phyloP scores from a whole-genome alignment of 2,329 filamentous ascomycete species.

The Elsinoe fawcettii region DNA sequence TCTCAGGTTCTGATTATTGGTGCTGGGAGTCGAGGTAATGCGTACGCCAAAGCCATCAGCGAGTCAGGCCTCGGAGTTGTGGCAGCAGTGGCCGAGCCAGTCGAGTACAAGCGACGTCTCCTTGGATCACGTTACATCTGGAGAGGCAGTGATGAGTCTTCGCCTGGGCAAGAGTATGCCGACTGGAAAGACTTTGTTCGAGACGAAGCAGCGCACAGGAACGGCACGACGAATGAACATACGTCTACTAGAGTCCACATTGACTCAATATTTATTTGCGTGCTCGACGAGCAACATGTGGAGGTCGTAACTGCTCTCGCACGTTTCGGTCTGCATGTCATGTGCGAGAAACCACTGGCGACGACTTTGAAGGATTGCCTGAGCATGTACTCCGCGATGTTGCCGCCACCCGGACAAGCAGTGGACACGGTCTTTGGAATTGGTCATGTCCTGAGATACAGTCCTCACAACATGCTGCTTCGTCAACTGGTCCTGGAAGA shows the following conservation, averaged over 20 bases:
- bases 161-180: constrained; percentile 59
- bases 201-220: constrained; percentile 60
- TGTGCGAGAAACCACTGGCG: constrained; percentile 92
- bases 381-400: constrained; percentile 57
- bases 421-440: constrained; percentile 64
- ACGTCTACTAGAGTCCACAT: constrained; percentile 32
- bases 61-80: constrained; percentile 60
- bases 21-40: constrained; percentile 68
- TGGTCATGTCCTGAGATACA: constrained; percentile 89
- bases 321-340: constrained; percentile 64
- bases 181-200: constrained; percentile 69
- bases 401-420: constrained; percentile 25
- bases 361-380: constrained; percentile 72
- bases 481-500: constrained; percentile 70
- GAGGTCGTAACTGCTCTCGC: constrained; percentile 70
- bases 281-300: constrained; percentile 81
- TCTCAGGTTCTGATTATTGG: constrained; percentile 69
- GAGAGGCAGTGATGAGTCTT: constrained; percentile 41
- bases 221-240: constrained; percentile 39
- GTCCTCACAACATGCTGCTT: constrained; percentile 81
- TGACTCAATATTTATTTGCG: constrained; percentile 60
- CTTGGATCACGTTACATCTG: constrained; percentile 70
- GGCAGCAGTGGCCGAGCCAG: constrained; percentile 72
- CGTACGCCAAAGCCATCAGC: constrained; percentile 63
- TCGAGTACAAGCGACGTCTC: constrained; percentile 63